Conservation (phyloP, 495 filamentous ascomycete genomes). For the Penicillium macrosclerotiorum region DNA sequence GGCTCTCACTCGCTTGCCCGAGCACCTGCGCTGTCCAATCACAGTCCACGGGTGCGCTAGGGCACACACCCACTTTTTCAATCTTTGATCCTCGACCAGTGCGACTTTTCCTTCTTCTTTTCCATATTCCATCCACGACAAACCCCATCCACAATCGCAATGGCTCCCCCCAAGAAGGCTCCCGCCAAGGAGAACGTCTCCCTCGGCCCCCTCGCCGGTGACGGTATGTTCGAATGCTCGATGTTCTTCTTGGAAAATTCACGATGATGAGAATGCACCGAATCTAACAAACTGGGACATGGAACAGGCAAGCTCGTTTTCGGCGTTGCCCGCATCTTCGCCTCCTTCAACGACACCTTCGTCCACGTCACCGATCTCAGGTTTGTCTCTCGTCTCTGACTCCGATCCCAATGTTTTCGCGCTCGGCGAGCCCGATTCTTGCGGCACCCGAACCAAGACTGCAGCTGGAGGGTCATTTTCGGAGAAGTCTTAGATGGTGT, state of each 20-base stretch:
- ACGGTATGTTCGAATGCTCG: slow-evolving; percentile 67
- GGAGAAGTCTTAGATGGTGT: not conserved
- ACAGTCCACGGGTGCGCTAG: slow-evolving; percentile 25
- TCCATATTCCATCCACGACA: slow-evolving; percentile 47
- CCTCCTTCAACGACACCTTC: slow-evolving; percentile 98
- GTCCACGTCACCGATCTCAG: slow-evolving; percentile 99
- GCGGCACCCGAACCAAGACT: slow-evolving; percentile 1
- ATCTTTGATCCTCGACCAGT: slow-evolving; percentile 10
- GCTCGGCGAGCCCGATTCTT: slow-evolving; percentile 1
- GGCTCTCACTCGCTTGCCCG: slow-evolving; percentile 34
- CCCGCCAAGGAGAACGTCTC: slow-evolving; percentile 93
- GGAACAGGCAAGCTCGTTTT: slow-evolving; percentile 89
- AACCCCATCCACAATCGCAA: slow-evolving; percentile 48
- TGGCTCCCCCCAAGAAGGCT: slow-evolving; percentile 80
- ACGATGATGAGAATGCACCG: too few species aligned
- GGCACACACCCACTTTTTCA: slow-evolving; percentile 47
- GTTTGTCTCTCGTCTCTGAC: slow-evolving; percentile 52
- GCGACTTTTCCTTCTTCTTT: slow-evolving; percentile 21
- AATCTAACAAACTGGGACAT: slow-evolving; percentile 18
- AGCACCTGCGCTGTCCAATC: slow-evolving; percentile 26
- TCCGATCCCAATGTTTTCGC: slow-evolving; percentile 1
- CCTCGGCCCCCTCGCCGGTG: slow-evolving; percentile 89
- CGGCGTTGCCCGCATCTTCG: slow-evolving; percentile 98
- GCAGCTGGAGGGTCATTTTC: not conserved
- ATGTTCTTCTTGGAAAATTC: too few species aligned